phyloP scores from a whole-genome alignment of 768 basidiomycete species.

The Tulasnella sp. region DNA sequence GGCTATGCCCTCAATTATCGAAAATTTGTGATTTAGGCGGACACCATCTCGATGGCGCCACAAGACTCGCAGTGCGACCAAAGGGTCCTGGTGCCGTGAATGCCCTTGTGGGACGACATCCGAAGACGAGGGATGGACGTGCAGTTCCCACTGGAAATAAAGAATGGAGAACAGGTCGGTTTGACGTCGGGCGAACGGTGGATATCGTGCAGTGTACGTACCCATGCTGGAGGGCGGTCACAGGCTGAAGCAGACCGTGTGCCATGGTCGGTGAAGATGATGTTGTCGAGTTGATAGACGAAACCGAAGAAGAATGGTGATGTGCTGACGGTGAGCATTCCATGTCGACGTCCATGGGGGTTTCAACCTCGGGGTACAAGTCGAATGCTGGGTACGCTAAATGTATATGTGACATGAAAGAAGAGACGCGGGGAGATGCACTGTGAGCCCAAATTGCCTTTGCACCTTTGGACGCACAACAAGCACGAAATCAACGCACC shows the following conservation, averaged over 20 bases:
- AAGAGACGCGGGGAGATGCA: not conserved
- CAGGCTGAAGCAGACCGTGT: not conserved
- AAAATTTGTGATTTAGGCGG: not conserved
- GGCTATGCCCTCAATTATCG: not conserved
- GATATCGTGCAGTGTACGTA: not conserved
- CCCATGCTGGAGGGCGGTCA: constrained; percentile 7
- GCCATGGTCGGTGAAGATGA: not conserved
- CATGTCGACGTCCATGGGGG: constrained; percentile 36
- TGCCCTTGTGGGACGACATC: constrained; percentile 6
- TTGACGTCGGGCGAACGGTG: not conserved
- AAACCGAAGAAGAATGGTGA: not conserved
- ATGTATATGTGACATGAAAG: not conserved
- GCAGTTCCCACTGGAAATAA: constrained; percentile 5
- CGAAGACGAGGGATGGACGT: constrained; percentile 11
- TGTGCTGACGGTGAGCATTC: constrained; percentile 33
- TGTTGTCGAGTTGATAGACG: not conserved
- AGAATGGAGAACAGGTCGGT: not conserved
- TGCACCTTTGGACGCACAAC: not conserved
- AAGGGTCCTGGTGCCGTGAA: constrained; percentile 10
- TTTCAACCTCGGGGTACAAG: constrained; percentile 43
- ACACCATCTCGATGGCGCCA: constrained; percentile 14
- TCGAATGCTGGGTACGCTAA: constrained; percentile 43
- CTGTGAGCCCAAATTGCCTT: not conserved
- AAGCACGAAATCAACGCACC: not conserved
- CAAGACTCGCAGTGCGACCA: constrained; percentile 14